Conservation (phyloP, 768 basidiomycete species). For the Russula brevipes region DNA sequence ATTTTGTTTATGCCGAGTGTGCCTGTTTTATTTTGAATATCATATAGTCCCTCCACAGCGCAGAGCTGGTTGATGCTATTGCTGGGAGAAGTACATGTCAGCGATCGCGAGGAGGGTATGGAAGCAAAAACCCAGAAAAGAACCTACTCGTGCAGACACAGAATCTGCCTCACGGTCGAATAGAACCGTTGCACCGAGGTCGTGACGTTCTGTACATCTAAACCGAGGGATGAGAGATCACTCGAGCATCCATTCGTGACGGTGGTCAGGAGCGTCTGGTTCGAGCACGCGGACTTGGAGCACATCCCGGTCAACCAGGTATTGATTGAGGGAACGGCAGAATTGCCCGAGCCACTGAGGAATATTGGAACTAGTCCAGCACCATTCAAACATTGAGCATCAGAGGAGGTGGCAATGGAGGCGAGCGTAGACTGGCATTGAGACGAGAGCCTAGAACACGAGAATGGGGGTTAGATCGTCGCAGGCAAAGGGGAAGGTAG, state of each 20-base stretch:
- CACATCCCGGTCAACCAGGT: constrained; percentile 60
- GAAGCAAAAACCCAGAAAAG: not conserved
- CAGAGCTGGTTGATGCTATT: constrained; percentile 46
- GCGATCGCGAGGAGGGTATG: not conserved
- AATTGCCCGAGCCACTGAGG: constrained; percentile 32
- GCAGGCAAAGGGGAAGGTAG: not conserved
- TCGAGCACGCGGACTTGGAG: constrained; percentile 47
- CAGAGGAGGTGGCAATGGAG: constrained; percentile 38
- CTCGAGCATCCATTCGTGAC: constrained; percentile 47
- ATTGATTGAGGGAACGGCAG: constrained; percentile 46
- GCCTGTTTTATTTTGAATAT: constrained; percentile 39
- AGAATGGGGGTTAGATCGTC: not conserved
- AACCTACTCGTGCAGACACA: constrained; percentile 64
- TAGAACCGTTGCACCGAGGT: constrained; percentile 48
- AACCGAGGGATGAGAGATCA: constrained; percentile 34
- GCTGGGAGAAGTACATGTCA: constrained; percentile 24
- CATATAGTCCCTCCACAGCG: constrained; percentile 50
- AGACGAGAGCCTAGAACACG: constrained; percentile 38
- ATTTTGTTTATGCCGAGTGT: not conserved
- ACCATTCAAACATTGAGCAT: constrained; percentile 49
- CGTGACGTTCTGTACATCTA: constrained; percentile 28
- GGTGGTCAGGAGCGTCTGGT: constrained; percentile 52
- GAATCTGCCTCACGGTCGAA: constrained; percentile 49
- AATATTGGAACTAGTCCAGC: constrained; percentile 40
- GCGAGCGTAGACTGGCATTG: constrained; percentile 47